phyloP scores from a whole-genome alignment of 2,329 filamentous ascomycete species.

The Trichoderma citrinoviride region DNA sequence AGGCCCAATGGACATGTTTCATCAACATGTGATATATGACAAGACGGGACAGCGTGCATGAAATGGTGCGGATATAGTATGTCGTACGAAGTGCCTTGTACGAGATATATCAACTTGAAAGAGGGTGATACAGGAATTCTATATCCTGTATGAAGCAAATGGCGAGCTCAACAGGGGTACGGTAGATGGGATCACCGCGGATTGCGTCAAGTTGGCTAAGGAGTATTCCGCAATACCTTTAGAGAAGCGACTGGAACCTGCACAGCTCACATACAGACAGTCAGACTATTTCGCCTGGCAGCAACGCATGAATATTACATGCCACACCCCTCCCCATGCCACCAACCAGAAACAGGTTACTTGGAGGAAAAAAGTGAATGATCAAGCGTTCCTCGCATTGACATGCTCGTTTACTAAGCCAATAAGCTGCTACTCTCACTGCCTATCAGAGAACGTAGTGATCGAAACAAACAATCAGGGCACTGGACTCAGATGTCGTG shows the following conservation, averaged over 20 bases:
- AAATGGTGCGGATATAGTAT: not conserved
- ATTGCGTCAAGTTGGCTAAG: not conserved
- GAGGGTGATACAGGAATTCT: too few species aligned
- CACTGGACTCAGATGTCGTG: too few species aligned
- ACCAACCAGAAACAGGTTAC: not conserved
- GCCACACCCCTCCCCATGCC: not conserved
- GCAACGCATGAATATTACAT: not conserved
- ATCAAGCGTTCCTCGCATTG: not conserved
- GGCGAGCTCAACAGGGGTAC: too few species aligned
- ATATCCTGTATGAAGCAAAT: too few species aligned
- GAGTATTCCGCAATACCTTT: not conserved
- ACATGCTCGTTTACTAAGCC: not conserved
- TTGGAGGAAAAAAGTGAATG: too few species aligned
- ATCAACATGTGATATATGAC: slow-evolving; percentile 2
- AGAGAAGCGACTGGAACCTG: not conserved
- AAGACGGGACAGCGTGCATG: not conserved
- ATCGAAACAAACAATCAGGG: too few species aligned
- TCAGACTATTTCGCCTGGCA: not conserved
- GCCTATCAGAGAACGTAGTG: too few species aligned
- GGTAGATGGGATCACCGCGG: too few species aligned
- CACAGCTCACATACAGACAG: not conserved
- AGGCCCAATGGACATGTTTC: not conserved
- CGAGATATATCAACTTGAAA: too few species aligned
- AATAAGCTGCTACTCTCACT: not conserved
- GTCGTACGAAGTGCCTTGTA: not conserved